These are phyloP conservation scores for Cryptosporidium andersoni DNA, from an alignment of 169 alveolate genomes.

Conservation along the genomic window DNA sequence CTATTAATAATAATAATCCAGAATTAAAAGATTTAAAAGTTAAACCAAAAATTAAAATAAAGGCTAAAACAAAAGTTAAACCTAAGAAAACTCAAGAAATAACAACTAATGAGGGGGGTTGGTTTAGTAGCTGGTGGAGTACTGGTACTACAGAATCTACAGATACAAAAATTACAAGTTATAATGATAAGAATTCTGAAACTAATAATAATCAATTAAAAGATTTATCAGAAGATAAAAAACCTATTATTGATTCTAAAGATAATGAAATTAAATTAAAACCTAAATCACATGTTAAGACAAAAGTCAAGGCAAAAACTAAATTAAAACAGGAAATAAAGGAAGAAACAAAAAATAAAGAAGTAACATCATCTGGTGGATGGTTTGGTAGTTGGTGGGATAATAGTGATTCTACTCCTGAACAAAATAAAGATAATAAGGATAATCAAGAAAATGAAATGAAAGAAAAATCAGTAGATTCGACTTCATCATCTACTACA, in stretches of 20 bases:
- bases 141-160: conserved; percentile 2
- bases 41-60: conserved; percentile 26
- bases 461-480: not conserved
- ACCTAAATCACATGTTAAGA: not conserved
- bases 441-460: not conserved
- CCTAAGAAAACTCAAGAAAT: conserved; percentile 3
- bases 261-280: not conserved
- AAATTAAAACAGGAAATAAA: conserved; percentile 13
- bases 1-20: not conserved
- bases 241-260: not conserved
- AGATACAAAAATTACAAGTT: conserved; percentile 11
- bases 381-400: conserved; percentile 52
- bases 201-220: not conserved
- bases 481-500: not conserved
- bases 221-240: not conserved
- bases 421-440: not conserved
- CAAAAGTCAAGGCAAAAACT: not conserved
- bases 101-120: conserved; percentile 5
- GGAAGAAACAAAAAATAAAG: conserved; percentile 1
- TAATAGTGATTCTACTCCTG: not conserved
- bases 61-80: conserved; percentile 28
- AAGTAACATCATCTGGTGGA: conserved; percentile 40
- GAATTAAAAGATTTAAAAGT: conserved; percentile 6
- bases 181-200: not conserved
- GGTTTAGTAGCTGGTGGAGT: conserved; percentile 59